Conservation (phyloP, 768 basidiomycete species). For the Cystobasidium ongulense region DNA sequence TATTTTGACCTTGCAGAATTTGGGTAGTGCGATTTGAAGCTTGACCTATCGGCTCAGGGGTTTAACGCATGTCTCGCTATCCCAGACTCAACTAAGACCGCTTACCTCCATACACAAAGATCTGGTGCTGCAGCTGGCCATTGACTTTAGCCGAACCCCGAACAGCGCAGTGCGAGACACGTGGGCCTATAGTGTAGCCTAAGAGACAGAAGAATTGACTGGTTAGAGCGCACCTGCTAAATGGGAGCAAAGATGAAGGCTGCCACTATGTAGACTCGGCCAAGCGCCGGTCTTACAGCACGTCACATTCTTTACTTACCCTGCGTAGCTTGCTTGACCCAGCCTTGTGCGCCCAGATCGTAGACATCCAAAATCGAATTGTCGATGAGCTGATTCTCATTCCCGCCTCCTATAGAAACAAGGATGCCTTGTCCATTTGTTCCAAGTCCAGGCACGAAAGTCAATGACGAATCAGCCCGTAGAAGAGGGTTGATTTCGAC, state of each 20-base stretch:
- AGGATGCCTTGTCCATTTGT: conserved; percentile 21
- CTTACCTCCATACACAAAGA: conserved; percentile 28
- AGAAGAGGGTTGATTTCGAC: conserved; percentile 7
- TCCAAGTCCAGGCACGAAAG: conserved; percentile 28
- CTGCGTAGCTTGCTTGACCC: conserved; percentile 35
- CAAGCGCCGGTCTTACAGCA: no score
- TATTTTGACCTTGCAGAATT: conserved; percentile 32
- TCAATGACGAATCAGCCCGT: conserved; percentile 13
- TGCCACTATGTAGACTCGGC: no score
- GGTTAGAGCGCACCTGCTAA: no score
- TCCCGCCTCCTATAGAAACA: conserved; percentile 26
- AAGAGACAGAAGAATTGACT: background rate
- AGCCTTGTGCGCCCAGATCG: conserved; percentile 34
- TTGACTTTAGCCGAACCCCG: conserved; percentile 34
- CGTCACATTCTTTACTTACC: conserved; percentile 1
- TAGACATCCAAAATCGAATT: conserved; percentile 35
- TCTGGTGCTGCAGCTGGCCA: conserved; percentile 32
- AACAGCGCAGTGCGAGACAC: conserved; percentile 37
- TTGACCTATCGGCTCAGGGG: conserved; percentile 33
- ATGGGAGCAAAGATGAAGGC: no score
- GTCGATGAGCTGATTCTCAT: conserved; percentile 28
- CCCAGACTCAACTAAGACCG: background rate
- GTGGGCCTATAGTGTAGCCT: conserved; percentile 13
- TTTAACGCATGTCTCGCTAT: background rate
- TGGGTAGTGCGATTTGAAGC: conserved; percentile 33